phyloP scores from a whole-genome alignment of 805 yeast species.

The Candida boidinii region DNA sequence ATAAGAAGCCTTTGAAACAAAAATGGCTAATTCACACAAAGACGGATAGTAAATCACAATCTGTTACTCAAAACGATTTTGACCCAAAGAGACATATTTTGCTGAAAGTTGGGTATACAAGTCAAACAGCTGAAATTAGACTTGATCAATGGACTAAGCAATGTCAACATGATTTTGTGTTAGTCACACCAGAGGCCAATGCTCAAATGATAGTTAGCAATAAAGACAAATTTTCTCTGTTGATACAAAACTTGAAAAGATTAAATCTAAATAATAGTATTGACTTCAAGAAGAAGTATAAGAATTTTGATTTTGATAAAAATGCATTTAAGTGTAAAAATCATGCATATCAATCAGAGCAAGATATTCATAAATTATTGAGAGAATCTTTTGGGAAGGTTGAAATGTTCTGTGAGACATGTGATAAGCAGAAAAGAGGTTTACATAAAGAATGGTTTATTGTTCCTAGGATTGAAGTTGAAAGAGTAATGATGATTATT shows the following conservation, averaged over 20 bases:
- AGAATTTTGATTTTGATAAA: constrained; percentile 15
- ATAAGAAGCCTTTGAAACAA: constrained; percentile 15
- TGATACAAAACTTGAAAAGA: constrained; percentile 6
- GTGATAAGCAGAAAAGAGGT: constrained; percentile 17
- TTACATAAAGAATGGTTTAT: constrained; percentile 50
- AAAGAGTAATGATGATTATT: constrained; percentile 23
- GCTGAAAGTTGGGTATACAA: constrained; percentile 47
- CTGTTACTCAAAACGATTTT: too few species aligned
- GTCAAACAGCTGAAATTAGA: constrained; percentile 32
- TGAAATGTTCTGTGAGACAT: constrained; percentile 38
- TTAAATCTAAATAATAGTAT: constrained; percentile 3
- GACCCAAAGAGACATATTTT: constrained; percentile 30
- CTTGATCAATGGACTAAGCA: constrained; percentile 44
- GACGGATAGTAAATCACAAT: too few species aligned
- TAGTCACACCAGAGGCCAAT: constrained; percentile 26
- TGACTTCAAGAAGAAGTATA: neutral
- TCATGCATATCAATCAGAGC: constrained; percentile 30
- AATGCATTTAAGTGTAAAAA: constrained; percentile 28
- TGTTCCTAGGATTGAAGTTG: constrained; percentile 34
- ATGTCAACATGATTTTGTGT: constrained; percentile 37
- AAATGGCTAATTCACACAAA: constrained; percentile 31
- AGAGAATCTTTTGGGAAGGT: constrained; percentile 37
- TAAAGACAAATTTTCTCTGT: constrained; percentile 7
- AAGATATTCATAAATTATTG: constrained; percentile 30
- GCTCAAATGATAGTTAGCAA: constrained; percentile 11